Evolutionary conservation across 805 yeast genomes (phyloP).

Genomic region (Candida maesae): DNA sequence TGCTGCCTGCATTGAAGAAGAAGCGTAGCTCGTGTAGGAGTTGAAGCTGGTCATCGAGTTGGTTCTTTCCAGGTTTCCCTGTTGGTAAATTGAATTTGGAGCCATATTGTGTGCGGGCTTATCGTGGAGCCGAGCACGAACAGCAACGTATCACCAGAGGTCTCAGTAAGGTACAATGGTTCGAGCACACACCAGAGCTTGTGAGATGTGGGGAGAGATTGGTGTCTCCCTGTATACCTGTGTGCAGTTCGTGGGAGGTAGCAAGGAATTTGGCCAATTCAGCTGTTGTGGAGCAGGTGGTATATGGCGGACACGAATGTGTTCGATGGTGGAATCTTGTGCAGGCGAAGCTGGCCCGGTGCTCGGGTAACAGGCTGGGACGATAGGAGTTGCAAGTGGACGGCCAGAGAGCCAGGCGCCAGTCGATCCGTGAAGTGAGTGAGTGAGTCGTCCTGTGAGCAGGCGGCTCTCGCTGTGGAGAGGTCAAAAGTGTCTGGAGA

Average conservation of each 20-base stretch:
- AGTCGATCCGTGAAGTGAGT: no score
- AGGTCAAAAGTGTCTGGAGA: no score
- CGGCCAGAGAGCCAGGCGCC: no score
- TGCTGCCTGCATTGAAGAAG: constrained; percentile 4
- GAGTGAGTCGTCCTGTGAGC: no score
- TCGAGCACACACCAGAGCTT: neutral
- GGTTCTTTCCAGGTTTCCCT: constrained; percentile 5
- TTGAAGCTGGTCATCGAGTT: constrained; percentile 22
- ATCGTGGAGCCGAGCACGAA: neutral
- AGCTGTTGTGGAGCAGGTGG: no score
- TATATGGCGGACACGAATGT: neutral
- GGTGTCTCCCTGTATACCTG: no score
- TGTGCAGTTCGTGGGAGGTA: no score
- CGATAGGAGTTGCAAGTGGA: no score
- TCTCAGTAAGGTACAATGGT: no score
- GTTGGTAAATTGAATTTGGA: neutral
- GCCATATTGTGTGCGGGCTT: constrained; percentile 1
- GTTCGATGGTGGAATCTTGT: neutral
- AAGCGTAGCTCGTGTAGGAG: constrained; percentile 15
- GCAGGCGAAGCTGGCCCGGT: neutral
- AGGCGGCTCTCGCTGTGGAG: no score
- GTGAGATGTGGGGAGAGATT: neutral
- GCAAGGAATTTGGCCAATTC: no score
- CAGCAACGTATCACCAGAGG: neutral
- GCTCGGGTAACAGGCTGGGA: no score